Conservation (phyloP, 2,329 filamentous ascomycete species). For the Botrytis byssoidea region DNA sequence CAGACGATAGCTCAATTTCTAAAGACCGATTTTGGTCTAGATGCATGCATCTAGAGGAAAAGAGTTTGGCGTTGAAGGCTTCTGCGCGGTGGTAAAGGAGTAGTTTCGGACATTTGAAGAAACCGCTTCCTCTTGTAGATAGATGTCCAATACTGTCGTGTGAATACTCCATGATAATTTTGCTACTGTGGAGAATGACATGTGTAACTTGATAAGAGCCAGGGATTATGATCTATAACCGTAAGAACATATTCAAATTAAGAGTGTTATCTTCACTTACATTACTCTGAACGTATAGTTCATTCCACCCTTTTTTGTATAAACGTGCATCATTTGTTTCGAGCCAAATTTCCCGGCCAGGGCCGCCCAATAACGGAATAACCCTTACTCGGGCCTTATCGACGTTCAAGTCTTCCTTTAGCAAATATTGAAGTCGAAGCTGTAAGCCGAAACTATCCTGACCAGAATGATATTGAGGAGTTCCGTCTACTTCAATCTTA, state of each 20-base stretch:
- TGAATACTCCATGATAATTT: constrained; percentile 65
- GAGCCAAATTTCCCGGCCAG: constrained; percentile 66
- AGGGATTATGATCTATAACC: constrained; percentile 57
- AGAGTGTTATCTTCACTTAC: constrained; percentile 37
- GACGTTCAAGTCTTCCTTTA: constrained; percentile 68
- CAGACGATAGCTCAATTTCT: constrained; percentile 69
- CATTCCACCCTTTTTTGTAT: constrained; percentile 48
- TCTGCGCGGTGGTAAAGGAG: constrained; percentile 70
- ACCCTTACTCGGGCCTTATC: constrained; percentile 65
- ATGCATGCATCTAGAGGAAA: constrained; percentile 67
- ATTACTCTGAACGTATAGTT: constrained; percentile 47
- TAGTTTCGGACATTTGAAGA: constrained; percentile 61
- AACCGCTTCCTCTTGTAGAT: constrained; percentile 32
- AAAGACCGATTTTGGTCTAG: constrained; percentile 77
- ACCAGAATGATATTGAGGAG: constrained; percentile 66
- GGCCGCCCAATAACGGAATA: constrained; percentile 52
- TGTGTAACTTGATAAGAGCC: constrained; percentile 75
- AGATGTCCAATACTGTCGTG: constrained; percentile 45
- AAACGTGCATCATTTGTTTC: constrained; percentile 45
- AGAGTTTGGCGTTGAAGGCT: constrained; percentile 67
- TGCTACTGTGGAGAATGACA: constrained; percentile 62
- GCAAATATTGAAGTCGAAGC: constrained; percentile 67
- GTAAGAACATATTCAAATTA: constrained; percentile 35
- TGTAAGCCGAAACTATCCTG: constrained; percentile 73
- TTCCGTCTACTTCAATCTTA: constrained; percentile 63